These are phyloP conservation scores for Neurospora tetrasperma DNA, from an alignment of 495 filamentous ascomycete genomes.

Conservation along the genomic window DNA sequence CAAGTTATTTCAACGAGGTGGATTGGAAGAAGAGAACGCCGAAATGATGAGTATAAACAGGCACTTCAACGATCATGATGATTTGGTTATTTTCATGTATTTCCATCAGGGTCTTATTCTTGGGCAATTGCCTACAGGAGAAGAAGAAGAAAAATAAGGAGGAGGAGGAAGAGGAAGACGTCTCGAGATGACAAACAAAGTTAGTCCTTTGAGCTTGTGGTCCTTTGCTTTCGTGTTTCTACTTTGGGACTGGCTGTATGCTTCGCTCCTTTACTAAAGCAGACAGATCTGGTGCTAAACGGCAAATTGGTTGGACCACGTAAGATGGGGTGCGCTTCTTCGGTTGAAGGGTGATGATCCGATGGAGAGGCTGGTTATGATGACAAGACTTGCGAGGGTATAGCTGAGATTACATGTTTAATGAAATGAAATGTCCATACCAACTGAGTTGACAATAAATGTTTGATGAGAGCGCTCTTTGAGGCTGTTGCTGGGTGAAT, in stretches of 20 bases:
- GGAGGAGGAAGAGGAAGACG: background rate
- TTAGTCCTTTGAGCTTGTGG: background rate
- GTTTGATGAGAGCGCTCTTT: background rate
- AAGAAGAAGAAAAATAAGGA: background rate
- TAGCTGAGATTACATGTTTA: background rate
- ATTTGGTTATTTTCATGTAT: background rate
- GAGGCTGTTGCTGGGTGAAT: background rate
- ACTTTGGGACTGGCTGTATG: background rate
- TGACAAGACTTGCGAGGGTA: background rate
- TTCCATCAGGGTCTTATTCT: background rate
- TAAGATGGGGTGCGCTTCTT: constrained; percentile 8
- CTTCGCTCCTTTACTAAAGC: background rate
- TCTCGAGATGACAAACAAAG: background rate
- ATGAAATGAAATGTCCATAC: background rate
- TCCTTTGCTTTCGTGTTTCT: background rate
- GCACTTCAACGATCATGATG: background rate
- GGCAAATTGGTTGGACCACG: background rate
- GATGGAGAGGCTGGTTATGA: background rate
- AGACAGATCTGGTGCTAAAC: background rate
- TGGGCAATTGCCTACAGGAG: background rate
- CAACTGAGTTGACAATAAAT: background rate
- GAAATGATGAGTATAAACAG: background rate
- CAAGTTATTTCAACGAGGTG: background rate
- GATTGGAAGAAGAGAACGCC: background rate
- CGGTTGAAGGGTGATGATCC: background rate